Evolutionary conservation across 2,329 filamentous ascomycete species (phyloP), one percentile per base, ranked within the genome.

Genomic region (Paracoccidioides brasiliensis): DNA sequence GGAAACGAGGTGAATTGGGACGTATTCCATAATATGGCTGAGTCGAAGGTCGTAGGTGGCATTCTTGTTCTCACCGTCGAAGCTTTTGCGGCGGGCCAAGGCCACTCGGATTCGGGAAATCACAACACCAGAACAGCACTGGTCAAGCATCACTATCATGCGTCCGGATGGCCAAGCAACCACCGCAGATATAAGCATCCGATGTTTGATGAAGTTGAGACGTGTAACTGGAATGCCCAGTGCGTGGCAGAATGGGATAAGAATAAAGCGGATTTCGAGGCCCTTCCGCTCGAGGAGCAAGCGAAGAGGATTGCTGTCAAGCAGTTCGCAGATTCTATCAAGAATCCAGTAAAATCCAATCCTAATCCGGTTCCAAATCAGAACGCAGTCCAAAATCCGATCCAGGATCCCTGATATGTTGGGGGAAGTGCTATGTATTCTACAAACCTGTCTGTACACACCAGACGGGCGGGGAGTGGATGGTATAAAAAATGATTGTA

Each of bases 101-200:
- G 84, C 10, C 84, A 88, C 67, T 87, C 84, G 0, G 80, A 87
- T 64, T 85, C 83, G 0, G 84, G 84, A 12, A 86, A 83, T 63
- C 84, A 87, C 67, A 78, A 84, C 53, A 76, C 83, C 1, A 75
- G 82, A 52, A 77, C 77, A 22, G 84, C 85, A 1, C 73, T 88
- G 1, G 83, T 88, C 30, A 85, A 83, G 67, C 85, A 88, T 65
- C 83, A 87, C 67, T 88, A 86, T 63, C 85, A 88, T 66, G 85
- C 85, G 0, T 87, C 83, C 1, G 79, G 81, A 57, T 88, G 85
- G 85, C 85, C 84, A 2, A 79, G 77, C 53, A 74, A 74, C 2
- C 84, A 88, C 64, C 83, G 81, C 1, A 76, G 84, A 35, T 85
- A 78, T 70, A 82, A 74, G 49, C 84, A 88, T 65, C 83, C 83